Conservation (phyloP, 176 grass and related monocot species). For the Phoenix dactylifera region DNA sequence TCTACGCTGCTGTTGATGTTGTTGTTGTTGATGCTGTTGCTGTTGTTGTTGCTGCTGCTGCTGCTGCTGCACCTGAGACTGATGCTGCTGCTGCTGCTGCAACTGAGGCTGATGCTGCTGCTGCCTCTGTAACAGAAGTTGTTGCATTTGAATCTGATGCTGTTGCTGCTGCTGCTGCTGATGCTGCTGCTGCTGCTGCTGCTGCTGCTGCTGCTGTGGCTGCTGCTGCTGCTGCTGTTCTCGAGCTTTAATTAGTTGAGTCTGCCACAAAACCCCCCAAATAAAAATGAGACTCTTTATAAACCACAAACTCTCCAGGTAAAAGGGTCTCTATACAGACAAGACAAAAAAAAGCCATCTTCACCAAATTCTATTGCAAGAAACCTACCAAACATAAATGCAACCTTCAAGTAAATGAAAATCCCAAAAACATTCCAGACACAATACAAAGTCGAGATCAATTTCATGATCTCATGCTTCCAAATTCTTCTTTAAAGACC, state of each 20-base stretch:
- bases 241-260: conserved; percentile 82
- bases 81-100: conserved; percentile 3
- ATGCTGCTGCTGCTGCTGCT: conserved; percentile 51
- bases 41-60: conserved; percentile 2
- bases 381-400: too few species aligned
- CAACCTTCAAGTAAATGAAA: too few species aligned
- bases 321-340: too few species aligned
- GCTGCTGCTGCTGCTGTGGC: conserved; percentile 34
- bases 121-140: neutral
- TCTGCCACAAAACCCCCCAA: conserved; percentile 34
- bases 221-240: conserved; percentile 59
- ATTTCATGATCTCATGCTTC: too few species aligned
- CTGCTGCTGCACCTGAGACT: conserved; percentile 42
- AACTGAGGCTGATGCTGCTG: conserved; percentile 6
- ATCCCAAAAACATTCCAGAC: too few species aligned
- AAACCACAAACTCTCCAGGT: neutral
- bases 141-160: neutral
- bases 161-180: conserved; percentile 32
- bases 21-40: too few species aligned
- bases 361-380: too few species aligned
- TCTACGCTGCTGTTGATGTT: conserved; percentile 8
- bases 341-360: too few species aligned
- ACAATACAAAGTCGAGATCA: too few species aligned
- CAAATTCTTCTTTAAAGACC: too few species aligned
- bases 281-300: conserved; percentile 2